Evolutionary conservation across 2,329 filamentous ascomycete genomes (phyloP), one percentile per base, ranked within the genome.

Genomic region (Rasamsonia emersonii): DNA sequence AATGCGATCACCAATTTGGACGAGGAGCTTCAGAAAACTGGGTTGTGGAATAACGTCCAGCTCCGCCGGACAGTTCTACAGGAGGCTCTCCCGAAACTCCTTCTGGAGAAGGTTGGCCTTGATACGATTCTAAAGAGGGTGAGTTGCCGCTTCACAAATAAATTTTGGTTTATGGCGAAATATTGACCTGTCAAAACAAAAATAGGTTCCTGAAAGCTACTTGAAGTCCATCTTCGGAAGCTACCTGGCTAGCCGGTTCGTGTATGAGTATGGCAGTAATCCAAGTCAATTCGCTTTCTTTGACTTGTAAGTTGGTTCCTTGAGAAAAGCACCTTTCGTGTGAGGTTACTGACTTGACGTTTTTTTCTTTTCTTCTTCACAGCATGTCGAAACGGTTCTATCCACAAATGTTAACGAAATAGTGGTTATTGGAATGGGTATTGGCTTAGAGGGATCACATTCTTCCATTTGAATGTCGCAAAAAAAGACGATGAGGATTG

Each of bases 271-370:
- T 57, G 91, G 91, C 51, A 88, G 86, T 56, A 80, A 76, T 45
- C 88, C 91, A 4, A 91, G 82, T 67, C 89, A 95, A 53, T 96
- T 98, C 67, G 86, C 89, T 23, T 98, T 98, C 71, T 98, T 93
- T 63, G 86, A 93, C 58, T 98, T 96, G 83, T 88, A 67, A 77
- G 82, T 81, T n/a, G n/a, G n/a, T n/a, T n/a, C n/a, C n/a, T n/a
- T n/a, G n/a, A n/a, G n/a, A n/a, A n/a, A n/a, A n/a, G n/a, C n/a
- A n/a, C n/a, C n/a, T n/a, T n/a, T n/a, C n/a, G n/a, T n/a, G n/a
- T n/a, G n/a, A n/a, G n/a, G n/a, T n/a, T n/a, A n/a, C n/a, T n/a
- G n/a, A n/a, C n/a, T n/a, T n/a, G n/a, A n/a, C n/a, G n/a, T n/a
- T n/a, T n/a, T n/a, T n/a, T n/a, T n/a, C n/a, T n/a, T n/a, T n/a